phyloP scores from a whole-genome alignment of 1,139 yeast genomes.

The Suhomyces choctaworum region DNA sequence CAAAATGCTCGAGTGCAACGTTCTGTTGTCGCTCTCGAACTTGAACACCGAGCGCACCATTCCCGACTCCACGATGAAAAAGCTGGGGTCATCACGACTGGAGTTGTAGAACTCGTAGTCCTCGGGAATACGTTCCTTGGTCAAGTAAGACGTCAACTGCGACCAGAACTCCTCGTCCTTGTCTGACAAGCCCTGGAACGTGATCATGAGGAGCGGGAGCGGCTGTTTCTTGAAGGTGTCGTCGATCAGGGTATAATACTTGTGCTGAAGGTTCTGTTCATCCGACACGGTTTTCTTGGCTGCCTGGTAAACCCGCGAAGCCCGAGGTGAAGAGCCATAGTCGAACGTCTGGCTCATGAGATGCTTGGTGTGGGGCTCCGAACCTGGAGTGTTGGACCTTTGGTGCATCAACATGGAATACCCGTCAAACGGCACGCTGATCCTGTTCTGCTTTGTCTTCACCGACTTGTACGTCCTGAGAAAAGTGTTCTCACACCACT shows the following conservation, averaged over 20 bases:
- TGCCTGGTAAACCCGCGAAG: constrained; percentile 60
- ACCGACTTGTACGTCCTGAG: constrained; percentile 60
- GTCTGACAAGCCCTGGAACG: constrained; percentile 65
- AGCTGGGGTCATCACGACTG: constrained; percentile 33
- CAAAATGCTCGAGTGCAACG: constrained; percentile 71
- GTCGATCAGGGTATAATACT: constrained; percentile 29
- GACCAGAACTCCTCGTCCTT: constrained; percentile 69
- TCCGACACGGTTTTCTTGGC: constrained; percentile 54
- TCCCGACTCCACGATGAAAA: constrained; percentile 81
- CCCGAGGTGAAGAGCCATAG: constrained; percentile 65
- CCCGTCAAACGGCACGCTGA: constrained; percentile 16
- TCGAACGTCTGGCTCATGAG: constrained; percentile 21
- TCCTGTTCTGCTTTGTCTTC: constrained; percentile 22
- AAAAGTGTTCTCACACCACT: constrained; percentile 95
- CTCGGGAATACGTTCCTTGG: constrained; percentile 48
- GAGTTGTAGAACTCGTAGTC: constrained; percentile 54
- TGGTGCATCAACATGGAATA: constrained; percentile 13
- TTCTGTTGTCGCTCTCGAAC: constrained; percentile 55
- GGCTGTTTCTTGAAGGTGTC: constrained; percentile 55
- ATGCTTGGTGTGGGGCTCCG: constrained; percentile 13
- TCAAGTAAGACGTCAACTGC: constrained; percentile 52
- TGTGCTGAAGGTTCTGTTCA: constrained; percentile 38
- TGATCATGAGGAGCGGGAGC: constrained; percentile 64
- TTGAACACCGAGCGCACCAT: constrained; percentile 62
- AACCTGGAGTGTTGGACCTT: constrained; percentile 11